Base-by-base conservation (phyloP, 2,329 filamentous ascomycete species). In the Cercospora sojina region DNA sequence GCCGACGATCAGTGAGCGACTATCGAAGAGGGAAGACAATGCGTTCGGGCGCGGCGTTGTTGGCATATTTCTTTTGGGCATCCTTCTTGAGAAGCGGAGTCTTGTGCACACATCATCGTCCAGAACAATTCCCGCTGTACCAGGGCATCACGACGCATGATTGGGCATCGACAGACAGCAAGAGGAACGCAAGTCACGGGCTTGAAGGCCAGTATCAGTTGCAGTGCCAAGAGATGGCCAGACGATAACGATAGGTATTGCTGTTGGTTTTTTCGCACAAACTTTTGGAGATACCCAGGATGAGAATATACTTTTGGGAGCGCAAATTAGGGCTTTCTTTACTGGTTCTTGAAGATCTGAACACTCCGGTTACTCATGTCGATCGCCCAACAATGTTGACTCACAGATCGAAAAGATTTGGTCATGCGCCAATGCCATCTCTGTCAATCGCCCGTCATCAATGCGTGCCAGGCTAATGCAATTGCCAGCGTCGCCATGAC, bases 1-100 rank as follows among this genome's bases (percentile, higher is more conserved):
- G 31, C 38, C 3, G 47, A 62, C 13, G 13, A 25, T 25, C 18
- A 62, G 13, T 12, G 20, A 7, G 41, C 20, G 18, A 55, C 13
- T 55, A 3, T 25, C 13, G 13, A n/a, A 2, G 23, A 51, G 4
- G 8, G 12, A 5, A 43, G 9, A 13, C 41, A 32, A 35, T 32
- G 56, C 62, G 62, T 64, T 64, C 23, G 20, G 59, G 62, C 62
- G 55, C 38, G 62, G 62, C 62, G 62, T 59, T 53, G 20, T 51
- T 47, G 29, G 18, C 7, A 18, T 23, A 29, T 35, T 27, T n/a
- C 16, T 31, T 49, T 53, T 55, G 38, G 57, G 25, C 27, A 23
- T 13, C 6, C 18, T 27, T 20, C 9, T 20, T 32, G 3, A 18
- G 18, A 32, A 23, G 8, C 32, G 18, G n/a, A 16, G 5, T 20